A percentile compares a stretch with the other conserved stretches of the same genome.
Conservation (phyloP, 1,139 yeast species). For the Pichia sp. region DNA sequence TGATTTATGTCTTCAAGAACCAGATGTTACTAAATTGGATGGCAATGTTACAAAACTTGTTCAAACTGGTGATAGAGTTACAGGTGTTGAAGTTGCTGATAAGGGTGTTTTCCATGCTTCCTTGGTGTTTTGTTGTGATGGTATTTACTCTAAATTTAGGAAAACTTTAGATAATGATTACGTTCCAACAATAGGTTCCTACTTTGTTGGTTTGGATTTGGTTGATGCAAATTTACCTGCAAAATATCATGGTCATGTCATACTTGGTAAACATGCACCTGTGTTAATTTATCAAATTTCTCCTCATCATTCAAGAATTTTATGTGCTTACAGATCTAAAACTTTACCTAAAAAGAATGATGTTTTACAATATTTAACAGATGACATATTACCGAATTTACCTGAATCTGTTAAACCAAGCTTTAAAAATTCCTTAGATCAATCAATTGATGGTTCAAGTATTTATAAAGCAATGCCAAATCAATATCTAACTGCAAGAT, state of each 20-base stretch:
- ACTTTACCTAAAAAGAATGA: constrained; percentile 63
- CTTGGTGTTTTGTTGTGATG: constrained; percentile 80
- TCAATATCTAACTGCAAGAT: constrained; percentile 76
- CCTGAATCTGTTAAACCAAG: constrained; percentile 64
- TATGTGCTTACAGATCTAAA: constrained; percentile 77
- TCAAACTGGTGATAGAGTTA: constrained; percentile 46
- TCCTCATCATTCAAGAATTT: constrained; percentile 73
- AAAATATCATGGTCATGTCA: constrained; percentile 80
- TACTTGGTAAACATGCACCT: constrained; percentile 83
- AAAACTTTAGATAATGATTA: constrained; percentile 50
- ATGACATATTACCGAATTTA: constrained; percentile 58
- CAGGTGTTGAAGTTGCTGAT: constrained; percentile 56
- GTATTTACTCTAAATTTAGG: constrained; percentile 90
- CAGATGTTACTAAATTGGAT: constrained; percentile 69
- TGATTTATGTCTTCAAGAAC: constrained; percentile 57
- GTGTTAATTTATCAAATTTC: constrained; percentile 83
- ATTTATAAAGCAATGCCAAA: constrained; percentile 88
- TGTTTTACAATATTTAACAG: constrained; percentile 53
- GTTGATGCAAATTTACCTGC: constrained; percentile 67
- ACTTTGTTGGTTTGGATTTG: constrained; percentile 80
- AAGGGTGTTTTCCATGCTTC: constrained; percentile 45
- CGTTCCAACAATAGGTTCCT: constrained; percentile 66
- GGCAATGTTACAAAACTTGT: constrained; percentile 71
- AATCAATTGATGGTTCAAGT: constrained; percentile 28
- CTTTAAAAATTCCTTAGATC: constrained; percentile 48